These are phyloP conservation scores for Grosmannia penicillata DNA, from an alignment of 2,329 filamentous ascomycete genomes.

Conservation along the genomic window DNA sequence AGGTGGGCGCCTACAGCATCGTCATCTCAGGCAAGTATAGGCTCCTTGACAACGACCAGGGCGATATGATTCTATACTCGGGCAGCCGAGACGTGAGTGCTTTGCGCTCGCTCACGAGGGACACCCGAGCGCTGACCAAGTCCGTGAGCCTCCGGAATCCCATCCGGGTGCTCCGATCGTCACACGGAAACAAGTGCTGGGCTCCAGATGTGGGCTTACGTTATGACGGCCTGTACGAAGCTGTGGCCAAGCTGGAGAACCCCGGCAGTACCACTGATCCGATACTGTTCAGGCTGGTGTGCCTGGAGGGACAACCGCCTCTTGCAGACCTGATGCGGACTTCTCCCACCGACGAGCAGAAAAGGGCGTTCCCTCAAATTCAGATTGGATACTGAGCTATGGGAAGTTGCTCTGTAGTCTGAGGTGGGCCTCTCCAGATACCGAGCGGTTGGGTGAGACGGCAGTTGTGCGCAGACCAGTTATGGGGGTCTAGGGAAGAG, in stretches of 20 bases:
- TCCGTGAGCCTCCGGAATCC: conserved; percentile 8
- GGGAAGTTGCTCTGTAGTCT: too few species aligned
- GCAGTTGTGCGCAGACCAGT: too few species aligned
- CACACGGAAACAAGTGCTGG: conserved; percentile 4
- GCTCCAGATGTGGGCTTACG: conserved; percentile 16
- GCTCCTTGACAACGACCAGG: conserved; percentile 13
- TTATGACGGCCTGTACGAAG: conserved; percentile 21
- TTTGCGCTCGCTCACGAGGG: too few species aligned
- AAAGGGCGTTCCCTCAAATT: conserved; percentile 7
- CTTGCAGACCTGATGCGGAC: conserved; percentile 7
- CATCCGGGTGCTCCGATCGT: conserved; percentile 17
- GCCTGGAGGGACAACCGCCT: conserved; percentile 8
- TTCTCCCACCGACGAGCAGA: conserved; percentile 9
- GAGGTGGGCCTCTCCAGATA: too few species aligned
- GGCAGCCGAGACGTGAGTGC: conserved; percentile 13
- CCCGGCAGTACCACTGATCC: conserved; percentile 10
- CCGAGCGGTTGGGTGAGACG: too few species aligned
- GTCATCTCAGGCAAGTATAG: conserved; percentile 24
- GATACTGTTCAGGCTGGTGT: conserved; percentile 13
- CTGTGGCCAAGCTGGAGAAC: conserved; percentile 4
- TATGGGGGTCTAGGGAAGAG: too few species aligned
- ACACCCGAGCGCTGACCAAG: conserved; percentile 12
- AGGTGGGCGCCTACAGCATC: conserved; percentile 35
- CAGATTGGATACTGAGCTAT: conserved; percentile 9
- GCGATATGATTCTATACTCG: conserved; percentile 14